Conservation (phyloP, 2,329 filamentous ascomycete species). For the Diplodia corticola region DNA sequence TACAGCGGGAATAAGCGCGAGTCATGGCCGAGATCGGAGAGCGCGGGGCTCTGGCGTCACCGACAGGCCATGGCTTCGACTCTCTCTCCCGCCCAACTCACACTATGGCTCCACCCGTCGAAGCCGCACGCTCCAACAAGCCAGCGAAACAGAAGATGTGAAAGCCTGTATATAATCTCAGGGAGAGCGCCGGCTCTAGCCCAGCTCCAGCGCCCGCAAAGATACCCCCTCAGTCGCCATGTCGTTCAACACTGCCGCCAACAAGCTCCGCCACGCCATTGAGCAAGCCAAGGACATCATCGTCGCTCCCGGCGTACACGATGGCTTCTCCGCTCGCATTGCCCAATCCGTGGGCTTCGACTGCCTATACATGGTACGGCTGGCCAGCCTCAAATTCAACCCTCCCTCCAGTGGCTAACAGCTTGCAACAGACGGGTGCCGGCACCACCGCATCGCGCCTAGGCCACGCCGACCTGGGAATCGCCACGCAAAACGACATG, state of each 20-base stretch:
- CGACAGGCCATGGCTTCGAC: background rate
- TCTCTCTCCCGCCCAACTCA: background rate
- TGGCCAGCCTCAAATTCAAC: background rate
- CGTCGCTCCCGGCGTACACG: constrained; percentile 66
- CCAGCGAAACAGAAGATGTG: background rate
- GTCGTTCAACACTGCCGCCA: constrained; percentile 21
- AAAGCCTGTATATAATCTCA: background rate
- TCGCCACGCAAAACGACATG: constrained; percentile 65
- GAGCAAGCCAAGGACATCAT: constrained; percentile 42
- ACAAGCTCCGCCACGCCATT: constrained; percentile 32
- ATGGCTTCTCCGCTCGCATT: constrained; percentile 66
- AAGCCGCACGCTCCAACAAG: background rate
- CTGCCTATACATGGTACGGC: constrained; percentile 64
- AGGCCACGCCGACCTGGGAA: constrained; percentile 63
- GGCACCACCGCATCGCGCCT: constrained; percentile 62
- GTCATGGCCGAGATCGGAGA: constrained; percentile 10
- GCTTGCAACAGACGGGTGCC: constrained; percentile 56
- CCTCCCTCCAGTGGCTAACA: background rate
- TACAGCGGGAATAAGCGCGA: constrained; percentile 11
- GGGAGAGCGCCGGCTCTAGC: background rate
- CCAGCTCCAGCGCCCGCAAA: background rate
- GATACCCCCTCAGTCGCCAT: background rate
- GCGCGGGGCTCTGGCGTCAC: constrained; percentile 7
- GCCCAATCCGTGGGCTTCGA: constrained; percentile 64
- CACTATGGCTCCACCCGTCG: background rate